Conservation (phyloP, 345 rosid genomes). For the Citrus glauca region DNA sequence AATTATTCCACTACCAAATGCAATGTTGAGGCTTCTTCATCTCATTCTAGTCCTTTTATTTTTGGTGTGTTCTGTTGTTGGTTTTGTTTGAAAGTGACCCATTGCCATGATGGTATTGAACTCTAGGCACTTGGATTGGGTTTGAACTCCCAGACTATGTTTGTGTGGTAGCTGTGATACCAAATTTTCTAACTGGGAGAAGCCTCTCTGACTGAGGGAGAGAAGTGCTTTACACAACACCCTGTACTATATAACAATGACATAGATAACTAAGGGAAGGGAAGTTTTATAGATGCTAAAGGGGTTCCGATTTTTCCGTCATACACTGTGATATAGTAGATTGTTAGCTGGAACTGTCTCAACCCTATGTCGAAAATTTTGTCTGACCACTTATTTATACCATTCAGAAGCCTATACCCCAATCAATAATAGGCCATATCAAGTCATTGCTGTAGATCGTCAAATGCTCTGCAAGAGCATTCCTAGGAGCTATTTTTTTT, state of each 20-base stretch:
- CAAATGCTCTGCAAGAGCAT: background rate
- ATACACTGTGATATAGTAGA: background rate
- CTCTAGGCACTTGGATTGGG: background rate
- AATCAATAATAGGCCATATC: background rate
- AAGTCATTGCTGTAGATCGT: background rate
- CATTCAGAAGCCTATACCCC: background rate
- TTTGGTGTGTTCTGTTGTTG: background rate
- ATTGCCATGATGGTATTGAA: background rate
- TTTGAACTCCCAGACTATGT: background rate
- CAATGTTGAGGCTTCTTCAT: background rate
- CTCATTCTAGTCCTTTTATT: background rate
- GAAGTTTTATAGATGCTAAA: background rate
- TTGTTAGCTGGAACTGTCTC: background rate
- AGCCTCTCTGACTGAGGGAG: background rate
- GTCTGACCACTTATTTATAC: background rate
- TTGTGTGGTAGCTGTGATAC: background rate
- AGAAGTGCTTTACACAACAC: background rate
- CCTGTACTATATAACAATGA: background rate
- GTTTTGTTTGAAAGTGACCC: background rate
- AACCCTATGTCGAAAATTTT: background rate
- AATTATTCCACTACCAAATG: background rate
- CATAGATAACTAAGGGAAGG: background rate
- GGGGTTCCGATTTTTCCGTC: background rate
- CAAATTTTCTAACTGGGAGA: background rate
- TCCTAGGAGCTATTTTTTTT: background rate